Evolutionary conservation across 2,329 filamentous ascomycete species (phyloP), one percentile per base, ranked within the genome.

Genomic region (Penicillium sp.): DNA sequence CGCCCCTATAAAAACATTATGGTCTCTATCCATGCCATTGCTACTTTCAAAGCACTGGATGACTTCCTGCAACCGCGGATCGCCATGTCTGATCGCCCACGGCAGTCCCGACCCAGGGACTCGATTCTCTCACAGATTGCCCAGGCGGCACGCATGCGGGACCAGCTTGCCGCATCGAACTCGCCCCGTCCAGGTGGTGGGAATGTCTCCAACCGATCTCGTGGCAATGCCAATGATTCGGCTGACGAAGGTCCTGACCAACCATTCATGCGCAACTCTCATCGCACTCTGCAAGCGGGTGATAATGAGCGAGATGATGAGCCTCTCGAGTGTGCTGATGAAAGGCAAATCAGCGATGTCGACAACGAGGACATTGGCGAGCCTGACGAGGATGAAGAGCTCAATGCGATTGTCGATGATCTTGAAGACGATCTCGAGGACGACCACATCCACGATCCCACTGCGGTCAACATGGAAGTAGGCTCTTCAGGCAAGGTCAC

Each of bases 11-110:
- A 85, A 14, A 95, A 90, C 51, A 93, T 98, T 47, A 95, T 95
- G 84, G 92, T 98, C 1, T 94, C 88, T 0, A 98, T 98, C 40
- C 92, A 98, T 61, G 92, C 92, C 11, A 96, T 98, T 56, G 90
- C 92, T 2, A 96, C 89, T 0, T 96, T 98, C 71, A 96, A 95
- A 62, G 85, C 90, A 0, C 70, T 98, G 15, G 92, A 96, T 58
- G 92, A 98, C 60, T 98, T 96, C 61, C 73, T 98, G 29, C 82
- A 92, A 25, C 92, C 92, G 6, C 79, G 90, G 44, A 94, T 98
- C 42, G 87, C 75, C 54, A 62, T 92, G 10, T 80, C 84, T 2
- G 88, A 95, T 47, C 79, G 85, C 13, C 78, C 84, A 9, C 75
- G 81, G 29, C 71, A 70, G 7, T 72, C 75, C 18, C 75, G 82